A percentile compares a stretch with the other conserved stretches of the same genome.
phyloP scores from a whole-genome alignment of 2,329 filamentous ascomycete species.

The Davidsoniella virescens region DNA sequence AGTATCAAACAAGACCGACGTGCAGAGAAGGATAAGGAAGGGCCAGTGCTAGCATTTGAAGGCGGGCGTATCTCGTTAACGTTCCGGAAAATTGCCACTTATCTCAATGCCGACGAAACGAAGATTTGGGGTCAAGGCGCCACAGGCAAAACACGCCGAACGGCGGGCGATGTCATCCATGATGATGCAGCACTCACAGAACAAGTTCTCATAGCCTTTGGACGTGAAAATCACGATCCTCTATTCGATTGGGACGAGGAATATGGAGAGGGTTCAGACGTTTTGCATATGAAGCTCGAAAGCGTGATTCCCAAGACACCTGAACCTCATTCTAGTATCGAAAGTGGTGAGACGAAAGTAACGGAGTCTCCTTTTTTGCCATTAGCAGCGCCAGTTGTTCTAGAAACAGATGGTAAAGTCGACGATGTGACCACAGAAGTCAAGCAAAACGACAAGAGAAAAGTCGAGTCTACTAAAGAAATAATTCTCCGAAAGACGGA shows the following conservation, averaged over 20 bases:
- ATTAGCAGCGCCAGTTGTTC: too few relatives aligned
- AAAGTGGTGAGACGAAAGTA: neutral
- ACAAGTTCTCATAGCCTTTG: slow-evolving; percentile 61
- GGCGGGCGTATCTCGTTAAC: slow-evolving; percentile 82
- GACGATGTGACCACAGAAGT: neutral
- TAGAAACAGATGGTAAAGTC: neutral
- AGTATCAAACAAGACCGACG: slow-evolving; percentile 83
- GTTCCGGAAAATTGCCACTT: slow-evolving; percentile 80
- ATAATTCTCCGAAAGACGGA: too few relatives aligned
- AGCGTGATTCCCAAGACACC: neutral
- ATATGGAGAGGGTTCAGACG: slow-evolving; percentile 75
- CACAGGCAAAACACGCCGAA: slow-evolving; percentile 43
- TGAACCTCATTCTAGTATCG: neutral
- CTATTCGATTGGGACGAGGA: slow-evolving; percentile 57
- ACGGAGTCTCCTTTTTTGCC: neutral
- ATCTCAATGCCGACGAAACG: slow-evolving; percentile 45
- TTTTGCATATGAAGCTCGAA: slow-evolving; percentile 42
- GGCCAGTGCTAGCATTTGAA: slow-evolving; percentile 52
- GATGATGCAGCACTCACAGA: slow-evolving; percentile 51
- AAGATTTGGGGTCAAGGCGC: slow-evolving; percentile 90
- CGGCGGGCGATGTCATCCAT: slow-evolving; percentile 50
- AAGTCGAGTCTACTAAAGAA: too few relatives aligned
- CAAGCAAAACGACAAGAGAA: neutral
- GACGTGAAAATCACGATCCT: slow-evolving; percentile 60
- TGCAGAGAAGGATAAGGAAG: slow-evolving; percentile 45